These are phyloP conservation scores for Senna siamea DNA, from an alignment of 306 rosid genomes.

Conservation along the genomic window DNA sequence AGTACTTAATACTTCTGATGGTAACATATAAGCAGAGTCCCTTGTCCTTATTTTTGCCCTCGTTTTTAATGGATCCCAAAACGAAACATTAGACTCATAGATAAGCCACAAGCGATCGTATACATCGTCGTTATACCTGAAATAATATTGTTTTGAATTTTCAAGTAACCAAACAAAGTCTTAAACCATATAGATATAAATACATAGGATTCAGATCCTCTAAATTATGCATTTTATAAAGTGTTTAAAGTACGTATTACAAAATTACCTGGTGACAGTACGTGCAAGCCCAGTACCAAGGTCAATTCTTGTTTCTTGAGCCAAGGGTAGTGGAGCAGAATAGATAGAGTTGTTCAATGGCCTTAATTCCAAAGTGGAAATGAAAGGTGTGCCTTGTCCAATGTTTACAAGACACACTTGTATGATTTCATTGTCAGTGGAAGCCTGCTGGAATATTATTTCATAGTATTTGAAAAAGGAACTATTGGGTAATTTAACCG, in stretches of 20 bases:
- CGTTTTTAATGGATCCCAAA: constrained; percentile 10
- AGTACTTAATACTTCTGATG: constrained; percentile 36
- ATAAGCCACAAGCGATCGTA: background rate
- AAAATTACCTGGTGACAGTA: no score
- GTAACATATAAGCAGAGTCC: constrained; percentile 4
- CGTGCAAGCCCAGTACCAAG: no score
- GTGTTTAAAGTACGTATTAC: no score
- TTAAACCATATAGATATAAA: no score
- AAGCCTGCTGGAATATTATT: background rate
- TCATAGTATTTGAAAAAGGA: background rate
- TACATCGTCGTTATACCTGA: background rate
- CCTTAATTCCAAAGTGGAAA: background rate
- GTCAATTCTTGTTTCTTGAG: no score
- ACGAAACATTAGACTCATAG: no score
- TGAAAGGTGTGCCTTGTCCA: background rate
- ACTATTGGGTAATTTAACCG: no score
- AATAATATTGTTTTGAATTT: no score
- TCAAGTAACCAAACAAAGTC: no score
- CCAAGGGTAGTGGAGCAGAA: no score
- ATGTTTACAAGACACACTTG: constrained; percentile 8
- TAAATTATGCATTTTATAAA: no score
- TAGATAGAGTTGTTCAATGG: background rate
- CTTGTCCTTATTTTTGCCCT: background rate
- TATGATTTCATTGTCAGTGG: background rate
- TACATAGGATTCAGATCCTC: no score